Evolutionary conservation across 805 yeast species (phyloP), one percentile per base, ranked within the genome.

Genomic region (Monosporozyma servazzii): DNA sequence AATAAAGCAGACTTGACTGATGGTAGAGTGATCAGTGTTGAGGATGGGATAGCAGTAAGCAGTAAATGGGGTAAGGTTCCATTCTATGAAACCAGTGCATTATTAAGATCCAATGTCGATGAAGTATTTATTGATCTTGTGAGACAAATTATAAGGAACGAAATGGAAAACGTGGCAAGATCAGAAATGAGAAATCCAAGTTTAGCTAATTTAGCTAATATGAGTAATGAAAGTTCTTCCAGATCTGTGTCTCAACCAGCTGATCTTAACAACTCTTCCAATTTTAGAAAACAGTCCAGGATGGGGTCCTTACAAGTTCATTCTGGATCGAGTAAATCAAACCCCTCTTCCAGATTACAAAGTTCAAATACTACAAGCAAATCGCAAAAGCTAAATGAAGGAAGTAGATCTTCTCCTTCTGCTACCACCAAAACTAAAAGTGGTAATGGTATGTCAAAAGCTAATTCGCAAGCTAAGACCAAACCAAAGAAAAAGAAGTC

Each of bases 31-130:
- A 75, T 89, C 18, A 72, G 82, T 51, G 85, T 88, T 5, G 89
- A 84, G 53, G 88, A 86, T 57, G 98, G 96, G 43, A 82, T 86
- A 48, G 79, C 79, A 52, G 85, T 88, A 4, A 86, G 95, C 29
- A 85, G 85, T 55, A 79, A 80, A 53, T 87, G 96, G 95, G 95
- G 91, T 17, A 77, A 79, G 60, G 93, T 87, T 2, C 96, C 96
- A 23, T 91, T 90, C 62, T 88, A 88, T 68, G 96, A 90, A 68
- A 84, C 96, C 1, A 83, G 93, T 60, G 98, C 99, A n/a, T 81
- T 88, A 80, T 80, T 83, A 64, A 82, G 84, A 66, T 82, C 88
- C 57, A 88, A 88, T 62, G 95, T 91, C 30, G 95, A 88, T 64
- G 95, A 89, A 61, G 93, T 91, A 0, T 93, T 90, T 61, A 76